phyloP scores from a whole-genome alignment of 768 basidiomycete genomes.

The Xerocomellus chrysenteron region DNA sequence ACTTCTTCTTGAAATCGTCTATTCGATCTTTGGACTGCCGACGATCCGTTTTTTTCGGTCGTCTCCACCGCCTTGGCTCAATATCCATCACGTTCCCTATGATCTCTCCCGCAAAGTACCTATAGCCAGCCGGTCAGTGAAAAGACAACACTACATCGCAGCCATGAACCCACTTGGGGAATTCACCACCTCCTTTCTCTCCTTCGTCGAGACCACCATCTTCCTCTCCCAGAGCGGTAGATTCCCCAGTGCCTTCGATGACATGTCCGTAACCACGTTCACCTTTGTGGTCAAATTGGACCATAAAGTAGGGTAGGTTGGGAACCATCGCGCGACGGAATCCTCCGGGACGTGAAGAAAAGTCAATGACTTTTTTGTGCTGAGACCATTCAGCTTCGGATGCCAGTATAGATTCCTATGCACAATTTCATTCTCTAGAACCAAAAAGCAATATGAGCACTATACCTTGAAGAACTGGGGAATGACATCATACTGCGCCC shows the following conservation, averaged over 20 bases:
- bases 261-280: conserved; percentile 98
- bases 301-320: conserved; percentile 98
- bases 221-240: conserved; percentile 58
- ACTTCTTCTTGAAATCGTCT: conserved; percentile 66
- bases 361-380: conserved; percentile 96
- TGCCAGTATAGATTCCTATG: conserved; percentile 86
- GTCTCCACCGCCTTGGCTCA: conserved; percentile 83
- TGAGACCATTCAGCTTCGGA: conserved; percentile 98
- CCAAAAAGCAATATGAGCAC: not conserved
- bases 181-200: conserved; percentile 88
- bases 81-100: conserved; percentile 88
- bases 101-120: conserved; percentile 94
- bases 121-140: conserved; percentile 32
- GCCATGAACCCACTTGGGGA: conserved; percentile 64
- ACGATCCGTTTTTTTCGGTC: conserved; percentile 73
- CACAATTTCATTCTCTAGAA: conserved; percentile 6
- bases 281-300: conserved; percentile 97
- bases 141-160: not conserved
- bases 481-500: conserved; percentile 81
- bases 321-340: conserved; percentile 95
- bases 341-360: conserved; percentile 84
- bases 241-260: conserved; percentile 84
- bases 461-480: conserved; percentile 91
- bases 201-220: conserved; percentile 74
- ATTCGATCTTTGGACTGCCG: conserved; percentile 70